These are phyloP conservation scores for Myrica gale DNA, from an alignment of 306 rosid genomes.

Conservation along the genomic window DNA sequence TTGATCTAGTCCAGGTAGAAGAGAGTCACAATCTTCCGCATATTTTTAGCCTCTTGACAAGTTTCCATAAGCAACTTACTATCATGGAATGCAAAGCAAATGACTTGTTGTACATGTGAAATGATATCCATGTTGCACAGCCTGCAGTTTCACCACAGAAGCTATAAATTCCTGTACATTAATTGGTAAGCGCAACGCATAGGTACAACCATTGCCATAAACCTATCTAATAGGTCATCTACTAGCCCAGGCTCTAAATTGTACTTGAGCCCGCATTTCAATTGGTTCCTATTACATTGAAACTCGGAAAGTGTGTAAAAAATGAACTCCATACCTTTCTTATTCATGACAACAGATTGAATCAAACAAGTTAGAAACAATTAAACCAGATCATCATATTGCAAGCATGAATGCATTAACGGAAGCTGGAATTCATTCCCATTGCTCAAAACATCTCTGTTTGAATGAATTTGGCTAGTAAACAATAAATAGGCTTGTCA, in stretches of 20 bases:
- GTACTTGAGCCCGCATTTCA: background rate
- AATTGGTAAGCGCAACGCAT: too few relatives aligned
- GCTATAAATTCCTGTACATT: background rate
- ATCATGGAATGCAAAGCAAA: conserved; percentile 98
- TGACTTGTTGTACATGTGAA: conserved; percentile 94
- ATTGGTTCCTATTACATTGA: background rate
- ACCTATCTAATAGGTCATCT: background rate
- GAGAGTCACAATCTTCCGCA: conserved; percentile 93
- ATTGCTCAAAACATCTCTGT: background rate
- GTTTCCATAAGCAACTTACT: conserved; percentile 98
- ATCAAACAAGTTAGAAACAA: background rate
- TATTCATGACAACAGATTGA: background rate
- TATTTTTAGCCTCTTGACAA: conserved; percentile 94
- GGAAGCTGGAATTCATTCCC: background rate
- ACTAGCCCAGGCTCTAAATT: conserved; percentile 2
- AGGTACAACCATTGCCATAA: too few relatives aligned
- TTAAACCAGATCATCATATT: background rate
- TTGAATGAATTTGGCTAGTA: background rate
- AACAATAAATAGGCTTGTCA: background rate
- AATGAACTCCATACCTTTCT: background rate
- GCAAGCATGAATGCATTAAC: background rate
- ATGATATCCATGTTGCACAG: conserved; percentile 96
- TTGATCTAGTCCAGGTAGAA: conserved; percentile 76
- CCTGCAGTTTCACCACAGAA: conserved; percentile 57
- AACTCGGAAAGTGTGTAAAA: background rate